A percentile compares a stretch with the other conserved stretches of the same genome.
These are phyloP conservation scores for Globisporangium heterothallicum DNA, from an alignment of 352 stramenopile genomes.

Conservation along the genomic window DNA sequence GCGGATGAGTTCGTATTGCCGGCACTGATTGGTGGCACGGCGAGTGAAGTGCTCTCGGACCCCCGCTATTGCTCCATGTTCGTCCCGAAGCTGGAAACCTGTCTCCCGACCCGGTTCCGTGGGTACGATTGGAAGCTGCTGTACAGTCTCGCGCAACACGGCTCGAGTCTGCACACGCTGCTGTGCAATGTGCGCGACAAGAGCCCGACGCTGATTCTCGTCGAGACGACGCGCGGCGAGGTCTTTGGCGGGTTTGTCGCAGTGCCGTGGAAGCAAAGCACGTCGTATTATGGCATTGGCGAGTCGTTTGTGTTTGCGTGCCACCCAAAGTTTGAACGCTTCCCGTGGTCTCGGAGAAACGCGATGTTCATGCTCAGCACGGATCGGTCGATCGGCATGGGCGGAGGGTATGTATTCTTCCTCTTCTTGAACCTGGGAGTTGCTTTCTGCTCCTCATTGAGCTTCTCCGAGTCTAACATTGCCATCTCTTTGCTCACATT, in stretches of 20 bases:
- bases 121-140: constrained; percentile 66
- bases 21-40: constrained; percentile 37
- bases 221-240: constrained; percentile 58
- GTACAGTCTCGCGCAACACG: constrained; percentile 59
- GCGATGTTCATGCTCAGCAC: constrained; percentile 74
- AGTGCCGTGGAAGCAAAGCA: constrained; percentile 35
- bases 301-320: constrained; percentile 74
- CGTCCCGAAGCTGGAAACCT: constrained; percentile 60
- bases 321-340: constrained; percentile 49
- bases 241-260: constrained; percentile 61
- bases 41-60: constrained; percentile 45
- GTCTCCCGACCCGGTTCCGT: constrained; percentile 35
- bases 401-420: constrained; percentile 59
- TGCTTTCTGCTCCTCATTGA: background rate
- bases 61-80: constrained; percentile 26
- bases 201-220: constrained; percentile 43
- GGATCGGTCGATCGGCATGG: constrained; percentile 63
- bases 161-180: constrained; percentile 60
- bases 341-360: constrained; percentile 57
- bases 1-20: constrained; percentile 34
- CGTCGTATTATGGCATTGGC: constrained; percentile 66
- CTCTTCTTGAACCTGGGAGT: too few species aligned
- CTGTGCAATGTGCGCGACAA: constrained; percentile 34
- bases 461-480: constrained; percentile 1
- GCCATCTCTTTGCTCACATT: background rate